Conservation (phyloP, 2,329 filamentous ascomycete species). For the Hirsutella thompsonii region DNA sequence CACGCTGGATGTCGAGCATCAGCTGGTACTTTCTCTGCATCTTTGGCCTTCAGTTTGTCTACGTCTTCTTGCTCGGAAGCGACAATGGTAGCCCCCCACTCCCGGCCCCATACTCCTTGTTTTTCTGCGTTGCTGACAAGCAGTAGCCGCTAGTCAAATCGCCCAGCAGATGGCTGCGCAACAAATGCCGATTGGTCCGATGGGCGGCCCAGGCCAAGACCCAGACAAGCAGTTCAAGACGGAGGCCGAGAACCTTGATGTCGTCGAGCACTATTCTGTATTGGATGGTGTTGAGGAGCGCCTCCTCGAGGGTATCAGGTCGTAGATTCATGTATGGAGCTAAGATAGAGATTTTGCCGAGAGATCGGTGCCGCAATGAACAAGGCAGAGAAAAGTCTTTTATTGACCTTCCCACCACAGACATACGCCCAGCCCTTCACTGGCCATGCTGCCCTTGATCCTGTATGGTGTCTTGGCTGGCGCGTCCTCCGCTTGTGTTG, state of each 20-base stretch:
- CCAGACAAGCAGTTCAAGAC: slow-evolving; percentile 88
- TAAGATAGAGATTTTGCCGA: background rate
- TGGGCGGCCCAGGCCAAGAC: slow-evolving; percentile 87
- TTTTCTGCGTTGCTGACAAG: slow-evolving; percentile 5
- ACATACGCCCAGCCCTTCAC: slow-evolving; percentile 47
- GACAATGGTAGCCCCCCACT: slow-evolving; percentile 69
- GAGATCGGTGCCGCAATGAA: too few relatives aligned
- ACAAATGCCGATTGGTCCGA: slow-evolving; percentile 28
- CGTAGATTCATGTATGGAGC: slow-evolving; percentile 17
- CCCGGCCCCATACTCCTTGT: background rate
- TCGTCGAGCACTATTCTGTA: slow-evolving; percentile 87
- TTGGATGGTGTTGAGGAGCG: slow-evolving; percentile 80
- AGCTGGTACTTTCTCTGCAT: slow-evolving; percentile 99
- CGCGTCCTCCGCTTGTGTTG: slow-evolving; percentile 46
- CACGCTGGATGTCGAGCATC: slow-evolving; percentile 95
- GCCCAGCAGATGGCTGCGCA: slow-evolving; percentile 76
- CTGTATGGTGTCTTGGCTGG: slow-evolving; percentile 58
- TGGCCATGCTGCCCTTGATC: slow-evolving; percentile 53
- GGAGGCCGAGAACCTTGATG: slow-evolving; percentile 91
- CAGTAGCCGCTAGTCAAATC: slow-evolving; percentile 75
- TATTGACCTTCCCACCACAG: slow-evolving; percentile 45
- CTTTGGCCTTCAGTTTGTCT: slow-evolving; percentile 91
- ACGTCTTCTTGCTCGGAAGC: slow-evolving; percentile 90
- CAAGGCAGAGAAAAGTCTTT: background rate
- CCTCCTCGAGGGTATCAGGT: slow-evolving; percentile 46